These are phyloP conservation scores for Mucor mucedo DNA, from an alignment of 371 early-diverging fungal genomes.

Conservation along the genomic window DNA sequence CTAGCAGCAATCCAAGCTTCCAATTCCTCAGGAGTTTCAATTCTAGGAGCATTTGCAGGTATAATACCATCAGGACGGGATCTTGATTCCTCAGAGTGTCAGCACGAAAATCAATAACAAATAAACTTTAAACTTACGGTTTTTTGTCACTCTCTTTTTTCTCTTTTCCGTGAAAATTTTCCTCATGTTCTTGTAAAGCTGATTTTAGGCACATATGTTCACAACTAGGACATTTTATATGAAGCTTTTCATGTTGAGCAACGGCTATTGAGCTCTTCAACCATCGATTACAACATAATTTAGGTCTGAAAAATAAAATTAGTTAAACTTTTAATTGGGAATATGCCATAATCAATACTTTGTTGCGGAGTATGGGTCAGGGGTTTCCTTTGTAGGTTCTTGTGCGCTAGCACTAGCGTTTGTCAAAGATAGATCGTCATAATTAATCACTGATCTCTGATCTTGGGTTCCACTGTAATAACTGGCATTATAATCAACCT, in stretches of 20 bases:
- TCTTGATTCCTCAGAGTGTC: constrained; percentile 4
- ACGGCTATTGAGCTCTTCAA: constrained; percentile 32
- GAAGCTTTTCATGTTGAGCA: constrained; percentile 39
- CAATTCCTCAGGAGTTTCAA: constrained; percentile 66
- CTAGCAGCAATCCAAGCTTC: constrained; percentile 72
- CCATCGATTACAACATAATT: constrained; percentile 37
- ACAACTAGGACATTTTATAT: constrained; percentile 44
- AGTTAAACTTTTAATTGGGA: too few species aligned
- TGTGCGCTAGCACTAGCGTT: neutral
- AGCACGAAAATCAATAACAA: neutral
- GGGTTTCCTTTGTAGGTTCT: neutral
- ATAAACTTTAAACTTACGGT: constrained; percentile 17
- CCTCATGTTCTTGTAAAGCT: constrained; percentile 35
- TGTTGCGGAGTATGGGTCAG: neutral
- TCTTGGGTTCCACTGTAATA: constrained; percentile 8
- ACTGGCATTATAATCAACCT: constrained; percentile 7
- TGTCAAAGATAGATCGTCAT: constrained; percentile 20
- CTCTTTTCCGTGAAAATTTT: constrained; percentile 33
- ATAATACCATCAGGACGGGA: constrained; percentile 47
- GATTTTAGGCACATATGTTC: constrained; percentile 31
- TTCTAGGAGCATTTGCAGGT: constrained; percentile 49
- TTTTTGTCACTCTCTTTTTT: constrained; percentile 31
- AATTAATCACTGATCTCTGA: constrained; percentile 23
- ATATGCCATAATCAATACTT: neutral
- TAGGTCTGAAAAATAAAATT: constrained; percentile 15